These are phyloP conservation scores for Zalerion maritima DNA, from an alignment of 495 filamentous ascomycete species.

Conservation along the genomic window DNA sequence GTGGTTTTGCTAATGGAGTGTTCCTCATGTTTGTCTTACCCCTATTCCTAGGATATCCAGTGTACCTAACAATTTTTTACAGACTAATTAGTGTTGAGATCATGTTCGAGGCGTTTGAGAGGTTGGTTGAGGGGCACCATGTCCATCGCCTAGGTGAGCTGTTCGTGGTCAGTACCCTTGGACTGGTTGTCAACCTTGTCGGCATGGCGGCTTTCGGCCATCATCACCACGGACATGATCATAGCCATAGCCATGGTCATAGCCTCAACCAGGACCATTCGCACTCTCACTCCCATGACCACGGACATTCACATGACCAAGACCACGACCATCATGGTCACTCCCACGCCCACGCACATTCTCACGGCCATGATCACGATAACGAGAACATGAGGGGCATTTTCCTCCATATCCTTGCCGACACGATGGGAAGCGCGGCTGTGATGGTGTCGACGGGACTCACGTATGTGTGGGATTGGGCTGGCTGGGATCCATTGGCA, in stretches of 20 bases:
- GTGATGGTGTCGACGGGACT: conserved; percentile 86
- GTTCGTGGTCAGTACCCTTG: conserved; percentile 70
- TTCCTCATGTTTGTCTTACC: conserved; percentile 63
- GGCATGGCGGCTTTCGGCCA: conserved; percentile 79
- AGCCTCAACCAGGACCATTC: conserved; percentile 14
- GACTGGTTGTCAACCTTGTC: conserved; percentile 78
- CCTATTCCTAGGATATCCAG: background rate
- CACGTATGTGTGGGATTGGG: conserved; percentile 74
- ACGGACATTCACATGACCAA: conserved; percentile 24
- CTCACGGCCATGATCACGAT: conserved; percentile 46
- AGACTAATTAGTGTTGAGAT: conserved; percentile 94
- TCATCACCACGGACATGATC: conserved; percentile 55
- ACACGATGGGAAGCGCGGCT: conserved; percentile 85
- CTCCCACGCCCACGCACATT: conserved; percentile 19
- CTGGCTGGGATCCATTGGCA: conserved; percentile 90
- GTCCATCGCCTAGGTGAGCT: conserved; percentile 77
- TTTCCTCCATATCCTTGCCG: conserved; percentile 87
- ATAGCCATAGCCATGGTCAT: conserved; percentile 32
- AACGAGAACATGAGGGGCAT: conserved; percentile 99
- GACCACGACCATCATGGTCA: conserved; percentile 25
- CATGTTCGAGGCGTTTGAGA: conserved; percentile 83
- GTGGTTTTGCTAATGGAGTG: conserved; percentile 91
- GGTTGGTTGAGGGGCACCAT: conserved; percentile 64
- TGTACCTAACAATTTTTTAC: conserved; percentile 11
- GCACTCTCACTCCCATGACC: conserved; percentile 15